Percentiles rank a stretch among this genome's conserved stretches.
These are phyloP conservation scores for Spatholobus suberectus DNA, from an alignment of 306 rosid genomes.

Conservation along the genomic window DNA sequence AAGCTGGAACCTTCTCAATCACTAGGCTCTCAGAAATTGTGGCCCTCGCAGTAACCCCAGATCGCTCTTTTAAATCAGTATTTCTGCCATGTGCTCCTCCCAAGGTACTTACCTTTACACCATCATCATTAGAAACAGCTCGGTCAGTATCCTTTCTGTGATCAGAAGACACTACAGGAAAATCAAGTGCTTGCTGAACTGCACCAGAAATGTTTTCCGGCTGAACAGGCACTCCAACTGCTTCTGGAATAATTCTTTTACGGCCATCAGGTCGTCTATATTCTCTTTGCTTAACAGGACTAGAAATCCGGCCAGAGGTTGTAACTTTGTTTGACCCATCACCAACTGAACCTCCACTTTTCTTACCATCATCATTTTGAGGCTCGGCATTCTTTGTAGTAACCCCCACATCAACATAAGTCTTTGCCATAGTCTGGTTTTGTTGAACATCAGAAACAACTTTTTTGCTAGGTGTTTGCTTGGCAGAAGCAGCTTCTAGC, in stretches of 20 bases:
- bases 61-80: conserved; percentile 71
- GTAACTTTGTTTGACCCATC: conserved; percentile 66
- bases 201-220: conserved; percentile 71
- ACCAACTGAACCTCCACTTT: conserved; percentile 58
- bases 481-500: conserved; percentile 90
- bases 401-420: conserved; percentile 52
- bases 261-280: conserved; percentile 98
- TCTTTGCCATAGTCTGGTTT: conserved; percentile 58
- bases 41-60: conserved; percentile 88
- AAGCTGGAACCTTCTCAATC: conserved; percentile 78
- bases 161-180: conserved; percentile 67
- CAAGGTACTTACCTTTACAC: conserved; percentile 54
- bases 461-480: conserved; percentile 74
- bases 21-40: conserved; percentile 83
- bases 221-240: conserved; percentile 86
- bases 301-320: conserved; percentile 64
- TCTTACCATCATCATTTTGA: conserved; percentile 67
- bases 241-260: conserved; percentile 97
- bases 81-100: conserved; percentile 63
- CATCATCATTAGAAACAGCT: conserved; percentile 53
- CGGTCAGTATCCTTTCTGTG: conserved; percentile 60
- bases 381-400: conserved; percentile 62
- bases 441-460: conserved; percentile 66
- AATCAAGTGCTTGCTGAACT: conserved; percentile 68
- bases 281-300: conserved; percentile 97